Percentiles rank a stretch among this genome's conserved stretches.
phyloP scores from a whole-genome alignment of 2,329 filamentous ascomycete genomes.

The Aspergillus sojae region DNA sequence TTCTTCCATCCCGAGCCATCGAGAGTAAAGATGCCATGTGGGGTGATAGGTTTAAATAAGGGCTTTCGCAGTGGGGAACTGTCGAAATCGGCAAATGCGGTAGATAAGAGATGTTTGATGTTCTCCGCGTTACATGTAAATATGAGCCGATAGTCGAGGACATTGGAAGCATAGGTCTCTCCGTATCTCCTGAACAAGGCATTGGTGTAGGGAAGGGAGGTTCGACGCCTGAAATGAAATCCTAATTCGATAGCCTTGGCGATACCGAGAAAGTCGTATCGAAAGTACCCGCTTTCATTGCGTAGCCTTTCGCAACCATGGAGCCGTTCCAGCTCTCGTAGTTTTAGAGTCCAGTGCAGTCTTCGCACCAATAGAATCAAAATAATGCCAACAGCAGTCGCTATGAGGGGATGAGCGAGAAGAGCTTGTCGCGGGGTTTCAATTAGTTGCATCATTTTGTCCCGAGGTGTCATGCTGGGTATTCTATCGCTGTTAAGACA shows the following conservation, averaged over 20 bases:
- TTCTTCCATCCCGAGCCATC: constrained; percentile 16
- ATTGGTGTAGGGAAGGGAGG: constrained; percentile 8
- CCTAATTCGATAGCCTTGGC: constrained; percentile 4
- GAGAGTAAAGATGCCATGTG: constrained; percentile 18
- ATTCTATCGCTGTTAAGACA: not conserved
- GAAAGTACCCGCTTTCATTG: not conserved
- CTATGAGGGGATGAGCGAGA: not conserved
- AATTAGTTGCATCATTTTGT: not conserved
- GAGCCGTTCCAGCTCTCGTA: not conserved
- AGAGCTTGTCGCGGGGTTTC: not conserved
- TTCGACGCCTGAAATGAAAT: constrained; percentile 1
- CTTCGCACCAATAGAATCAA: not conserved
- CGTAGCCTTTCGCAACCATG: not conserved
- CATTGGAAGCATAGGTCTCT: constrained; percentile 13
- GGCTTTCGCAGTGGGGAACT: constrained; percentile 13
- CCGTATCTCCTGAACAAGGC: constrained; percentile 12
- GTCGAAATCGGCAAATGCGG: constrained; percentile 14
- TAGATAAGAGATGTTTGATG: constrained; percentile 14
- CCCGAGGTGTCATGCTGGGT: not conserved
- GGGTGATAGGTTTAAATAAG: constrained; percentile 16
- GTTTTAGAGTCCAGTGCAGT: not conserved
- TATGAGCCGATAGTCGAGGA: constrained; percentile 11
- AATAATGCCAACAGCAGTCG: not conserved
- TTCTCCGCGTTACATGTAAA: constrained; percentile 16
- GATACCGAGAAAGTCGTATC: constrained; percentile 4